Conservation (phyloP, 441 rosid genomes). For the Adansonia madagascariensis region DNA sequence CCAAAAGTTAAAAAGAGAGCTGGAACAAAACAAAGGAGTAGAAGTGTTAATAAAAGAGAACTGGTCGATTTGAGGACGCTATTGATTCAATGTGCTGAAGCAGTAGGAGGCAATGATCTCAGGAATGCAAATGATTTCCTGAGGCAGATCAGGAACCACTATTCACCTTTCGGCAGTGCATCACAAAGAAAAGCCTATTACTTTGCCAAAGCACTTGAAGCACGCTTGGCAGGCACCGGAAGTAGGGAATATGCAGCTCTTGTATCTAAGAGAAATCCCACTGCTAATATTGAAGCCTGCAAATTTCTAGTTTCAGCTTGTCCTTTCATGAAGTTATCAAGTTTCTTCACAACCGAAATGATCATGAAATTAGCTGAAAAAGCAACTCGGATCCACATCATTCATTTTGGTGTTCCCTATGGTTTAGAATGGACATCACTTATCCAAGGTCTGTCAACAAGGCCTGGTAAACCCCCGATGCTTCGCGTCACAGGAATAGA, state of each 20-base stretch:
- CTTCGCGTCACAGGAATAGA: constrained; percentile 85
- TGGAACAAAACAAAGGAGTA: constrained; percentile 28
- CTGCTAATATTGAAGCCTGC: no score
- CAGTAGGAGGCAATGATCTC: constrained; percentile 69
- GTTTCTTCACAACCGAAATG: constrained; percentile 57
- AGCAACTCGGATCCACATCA: constrained; percentile 64
- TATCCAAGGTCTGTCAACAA: constrained; percentile 62
- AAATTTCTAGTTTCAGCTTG: constrained; percentile 42
- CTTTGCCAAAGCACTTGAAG: constrained; percentile 75
- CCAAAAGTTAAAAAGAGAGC: neutral
- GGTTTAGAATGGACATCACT: constrained; percentile 98
- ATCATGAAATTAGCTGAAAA: constrained; percentile 54
- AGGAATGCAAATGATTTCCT: constrained; percentile 60
- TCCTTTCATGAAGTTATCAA: constrained; percentile 70
- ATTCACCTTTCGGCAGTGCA: constrained; percentile 66
- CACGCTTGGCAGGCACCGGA: constrained; percentile 62
- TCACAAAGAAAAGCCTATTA: constrained; percentile 73
- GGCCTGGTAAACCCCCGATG: constrained; percentile 53
- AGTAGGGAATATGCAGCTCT: neutral
- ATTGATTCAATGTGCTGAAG: constrained; percentile 74
- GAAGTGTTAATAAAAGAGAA: constrained; percentile 42
- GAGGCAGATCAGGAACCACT: constrained; percentile 66
- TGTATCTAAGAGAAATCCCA: no score
- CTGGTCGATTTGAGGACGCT: constrained; percentile 73
- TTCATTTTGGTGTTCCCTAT: constrained; percentile 84